phyloP scores from a whole-genome alignment of 768 basidiomycete genomes.

The Lentinula raphanica region DNA sequence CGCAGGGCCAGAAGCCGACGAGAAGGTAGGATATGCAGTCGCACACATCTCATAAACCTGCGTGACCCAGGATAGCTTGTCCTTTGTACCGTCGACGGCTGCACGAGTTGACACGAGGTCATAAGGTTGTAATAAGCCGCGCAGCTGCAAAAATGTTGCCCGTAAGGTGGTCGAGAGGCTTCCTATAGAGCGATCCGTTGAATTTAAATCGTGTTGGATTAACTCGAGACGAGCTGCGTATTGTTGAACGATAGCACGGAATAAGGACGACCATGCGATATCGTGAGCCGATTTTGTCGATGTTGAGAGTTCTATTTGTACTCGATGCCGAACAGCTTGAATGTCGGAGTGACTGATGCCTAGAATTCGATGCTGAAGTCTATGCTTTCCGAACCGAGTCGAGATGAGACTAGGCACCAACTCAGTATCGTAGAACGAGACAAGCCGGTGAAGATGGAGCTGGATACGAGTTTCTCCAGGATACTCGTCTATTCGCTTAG shows the following conservation, averaged over 20 bases:
- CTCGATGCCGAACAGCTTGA: not conserved
- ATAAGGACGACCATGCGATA: slow-evolving; percentile 28
- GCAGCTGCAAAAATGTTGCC: slow-evolving; percentile 15
- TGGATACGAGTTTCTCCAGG: slow-evolving; percentile 27
- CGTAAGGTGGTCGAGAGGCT: slow-evolving; percentile 8
- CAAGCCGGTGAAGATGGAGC: slow-evolving; percentile 26
- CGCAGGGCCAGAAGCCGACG: slow-evolving; percentile 5
- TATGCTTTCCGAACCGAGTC: slow-evolving; percentile 18
- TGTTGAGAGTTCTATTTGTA: slow-evolving; percentile 10
- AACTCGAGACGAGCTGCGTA: slow-evolving; percentile 26
- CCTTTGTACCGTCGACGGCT: not conserved
- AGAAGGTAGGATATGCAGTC: slow-evolving; percentile 21
- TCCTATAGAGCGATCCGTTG: not conserved
- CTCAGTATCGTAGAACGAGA: slow-evolving; percentile 32
- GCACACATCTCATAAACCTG: slow-evolving; percentile 26
- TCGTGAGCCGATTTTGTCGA: slow-evolving; percentile 14
- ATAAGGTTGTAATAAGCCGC: slow-evolving; percentile 25
- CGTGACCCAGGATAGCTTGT: slow-evolving; percentile 20
- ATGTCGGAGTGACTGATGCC: slow-evolving; percentile 22
- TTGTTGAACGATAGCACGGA: slow-evolving; percentile 24
- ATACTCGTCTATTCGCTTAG: slow-evolving; percentile 27
- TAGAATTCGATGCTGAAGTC: slow-evolving; percentile 25
- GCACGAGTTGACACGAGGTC: slow-evolving; percentile 14
- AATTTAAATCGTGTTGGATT: slow-evolving; percentile 17
- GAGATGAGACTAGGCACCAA: slow-evolving; percentile 25